Conservation (phyloP, 164 flowering plant species). For the Akebia trifoliata region DNA sequence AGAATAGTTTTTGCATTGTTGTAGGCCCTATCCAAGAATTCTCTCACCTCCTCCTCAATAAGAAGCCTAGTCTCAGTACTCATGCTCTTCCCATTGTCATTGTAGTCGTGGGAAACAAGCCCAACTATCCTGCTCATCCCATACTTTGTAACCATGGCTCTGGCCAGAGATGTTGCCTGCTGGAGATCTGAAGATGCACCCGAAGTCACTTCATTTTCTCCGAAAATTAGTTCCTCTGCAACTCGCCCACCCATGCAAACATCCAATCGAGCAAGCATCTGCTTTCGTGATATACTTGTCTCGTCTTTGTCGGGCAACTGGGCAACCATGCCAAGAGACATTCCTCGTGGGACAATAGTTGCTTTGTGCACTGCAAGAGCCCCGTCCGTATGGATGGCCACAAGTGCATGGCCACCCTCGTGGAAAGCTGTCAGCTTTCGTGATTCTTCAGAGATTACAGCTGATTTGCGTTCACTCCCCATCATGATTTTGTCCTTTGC, state of each 20-base stretch:
- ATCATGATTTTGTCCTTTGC: conserved; percentile 87
- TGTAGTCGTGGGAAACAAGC: conserved; percentile 70
- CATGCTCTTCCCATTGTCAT: conserved; percentile 84
- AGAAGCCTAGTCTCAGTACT: conserved; percentile 87
- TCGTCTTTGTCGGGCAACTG: conserved; percentile 84
- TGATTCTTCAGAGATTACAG: conserved; percentile 87
- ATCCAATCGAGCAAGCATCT: conserved; percentile 94
- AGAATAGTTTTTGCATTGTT: conserved; percentile 84
- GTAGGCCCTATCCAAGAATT: conserved; percentile 66
- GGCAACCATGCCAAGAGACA: conserved; percentile 87
- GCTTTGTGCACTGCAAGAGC: conserved; percentile 95
- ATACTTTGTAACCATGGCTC: conserved; percentile 83
- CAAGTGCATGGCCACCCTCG: conserved; percentile 97
- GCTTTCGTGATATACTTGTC: conserved; percentile 71
- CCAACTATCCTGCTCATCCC: conserved; percentile 95
- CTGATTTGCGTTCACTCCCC: conserved; percentile 96
- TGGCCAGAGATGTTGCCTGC: conserved; percentile 72
- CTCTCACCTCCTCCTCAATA: conserved; percentile 69
- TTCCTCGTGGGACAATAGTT: conserved; percentile 87
- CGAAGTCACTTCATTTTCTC: conserved; percentile 80
- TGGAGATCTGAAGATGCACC: conserved; percentile 79
- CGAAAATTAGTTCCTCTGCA: conserved; percentile 94
- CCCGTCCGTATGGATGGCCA: conserved; percentile 92
- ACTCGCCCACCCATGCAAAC: conserved; percentile 97
- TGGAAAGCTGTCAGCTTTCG: conserved; percentile 83